A percentile compares a stretch with the other conserved stretches of the same genome.
Conservation (phyloP, 2,329 filamentous ascomycete genomes). For the Parastagonospora nodorum region DNA sequence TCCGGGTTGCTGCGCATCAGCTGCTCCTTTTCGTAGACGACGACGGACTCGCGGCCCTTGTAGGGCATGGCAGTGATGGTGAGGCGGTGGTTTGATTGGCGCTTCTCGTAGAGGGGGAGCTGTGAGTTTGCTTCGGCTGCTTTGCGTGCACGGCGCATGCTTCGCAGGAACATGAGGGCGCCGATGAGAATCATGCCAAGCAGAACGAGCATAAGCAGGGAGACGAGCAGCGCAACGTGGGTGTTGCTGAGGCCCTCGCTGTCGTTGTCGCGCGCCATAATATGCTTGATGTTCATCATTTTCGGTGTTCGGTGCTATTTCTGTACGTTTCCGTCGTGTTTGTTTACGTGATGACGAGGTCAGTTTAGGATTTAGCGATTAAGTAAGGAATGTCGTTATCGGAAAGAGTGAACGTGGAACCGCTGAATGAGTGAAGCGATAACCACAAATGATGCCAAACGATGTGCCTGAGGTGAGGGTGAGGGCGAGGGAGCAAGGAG, state of each 20-base stretch:
- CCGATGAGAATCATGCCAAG: slow-evolving; percentile 71
- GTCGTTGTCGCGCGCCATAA: slow-evolving; percentile 55
- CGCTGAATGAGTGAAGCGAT: slow-evolving; percentile 70
- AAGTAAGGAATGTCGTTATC: slow-evolving; percentile 37
- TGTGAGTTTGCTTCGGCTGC: slow-evolving; percentile 53
- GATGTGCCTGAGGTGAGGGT: slow-evolving; percentile 22
- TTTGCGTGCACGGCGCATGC: slow-evolving; percentile 58
- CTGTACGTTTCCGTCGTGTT: slow-evolving; percentile 9
- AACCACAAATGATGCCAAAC: slow-evolving; percentile 42
- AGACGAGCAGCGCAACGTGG: slow-evolving; percentile 78
- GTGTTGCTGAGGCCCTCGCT: slow-evolving; percentile 60
- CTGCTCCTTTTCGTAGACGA: slow-evolving; percentile 79
- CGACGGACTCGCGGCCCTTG: slow-evolving; percentile 68
- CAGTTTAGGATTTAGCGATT: slow-evolving; percentile 17
- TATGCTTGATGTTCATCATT: slow-evolving; percentile 55
- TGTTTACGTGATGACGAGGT: neutral
- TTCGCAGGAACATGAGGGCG: slow-evolving; percentile 73
- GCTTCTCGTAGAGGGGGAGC: slow-evolving; percentile 72
- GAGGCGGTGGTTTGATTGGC: slow-evolving; percentile 58
- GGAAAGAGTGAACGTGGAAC: slow-evolving; percentile 53
- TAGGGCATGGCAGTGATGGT: slow-evolving; percentile 55
- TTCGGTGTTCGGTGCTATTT: slow-evolving; percentile 4
- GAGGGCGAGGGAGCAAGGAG: slow-evolving; percentile 15
- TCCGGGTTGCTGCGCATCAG: slow-evolving; percentile 77
- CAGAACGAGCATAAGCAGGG: slow-evolving; percentile 77